Evolutionary conservation across 306 rosid genomes (phyloP).

Genomic region (Inga laurina): DNA sequence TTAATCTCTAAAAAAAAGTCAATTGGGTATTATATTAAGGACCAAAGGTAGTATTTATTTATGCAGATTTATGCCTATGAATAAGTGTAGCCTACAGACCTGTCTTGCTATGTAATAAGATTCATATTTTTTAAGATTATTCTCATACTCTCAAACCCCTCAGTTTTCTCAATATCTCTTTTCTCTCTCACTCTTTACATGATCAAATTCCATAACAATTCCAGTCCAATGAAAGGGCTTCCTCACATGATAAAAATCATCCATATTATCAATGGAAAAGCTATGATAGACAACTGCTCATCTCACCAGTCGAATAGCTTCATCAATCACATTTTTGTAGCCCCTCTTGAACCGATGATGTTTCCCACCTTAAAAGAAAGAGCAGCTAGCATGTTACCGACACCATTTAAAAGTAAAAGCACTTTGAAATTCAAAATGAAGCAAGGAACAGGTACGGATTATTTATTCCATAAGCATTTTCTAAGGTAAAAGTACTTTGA

Average conservation of each 20-base stretch:
- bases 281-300: conserved; percentile 29
- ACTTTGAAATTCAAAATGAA: conserved; percentile 19
- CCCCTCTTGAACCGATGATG: conserved; percentile 98
- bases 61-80: background rate
- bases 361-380: conserved; percentile 72
- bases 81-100: background rate
- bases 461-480: conserved; percentile 10
- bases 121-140: background rate
- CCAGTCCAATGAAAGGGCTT: background rate
- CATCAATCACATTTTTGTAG: conserved; percentile 96
- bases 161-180: background rate
- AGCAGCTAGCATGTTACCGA: conserved; percentile 25
- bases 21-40: no score
- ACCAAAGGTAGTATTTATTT: no score
- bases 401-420: background rate
- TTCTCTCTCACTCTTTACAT: background rate
- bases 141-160: background rate
- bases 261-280: conserved; percentile 1
- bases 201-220: background rate
- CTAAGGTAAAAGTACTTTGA: background rate
- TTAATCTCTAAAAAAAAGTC: no score
- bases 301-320: conserved; percentile 91
- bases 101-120: background rate
- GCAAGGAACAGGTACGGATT: conserved; percentile 1
- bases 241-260: conserved; percentile 11